Evolutionary conservation across 257 asterid genomes (phyloP).

Genomic region (Thymus mandschuricus): DNA sequence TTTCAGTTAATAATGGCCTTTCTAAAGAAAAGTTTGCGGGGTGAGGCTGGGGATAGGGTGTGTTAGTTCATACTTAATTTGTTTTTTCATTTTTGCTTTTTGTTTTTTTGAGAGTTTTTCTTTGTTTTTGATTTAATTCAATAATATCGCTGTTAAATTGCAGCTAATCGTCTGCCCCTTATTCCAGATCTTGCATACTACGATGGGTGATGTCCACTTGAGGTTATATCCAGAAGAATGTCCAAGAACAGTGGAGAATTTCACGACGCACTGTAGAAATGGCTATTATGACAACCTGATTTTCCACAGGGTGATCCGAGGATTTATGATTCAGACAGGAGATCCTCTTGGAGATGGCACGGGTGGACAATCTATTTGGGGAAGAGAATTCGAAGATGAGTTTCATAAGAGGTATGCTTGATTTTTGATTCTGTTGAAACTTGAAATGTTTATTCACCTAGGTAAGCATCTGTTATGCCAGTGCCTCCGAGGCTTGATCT

Average conservation of each 20-base stretch:
- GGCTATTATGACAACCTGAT: constrained; percentile 96
- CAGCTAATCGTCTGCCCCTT: constrained; percentile 21
- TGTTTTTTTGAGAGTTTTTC: no score
- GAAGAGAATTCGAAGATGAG: constrained; percentile 98
- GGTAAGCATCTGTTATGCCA: neutral
- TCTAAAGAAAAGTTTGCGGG: neutral
- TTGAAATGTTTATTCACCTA: neutral
- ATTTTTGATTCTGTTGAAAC: constrained; percentile 2
- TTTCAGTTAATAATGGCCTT: neutral
- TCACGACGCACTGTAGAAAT: constrained; percentile 94
- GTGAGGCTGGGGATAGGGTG: neutral
- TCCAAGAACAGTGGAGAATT: constrained; percentile 96
- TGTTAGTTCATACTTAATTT: neutral
- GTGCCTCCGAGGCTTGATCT: constrained; percentile 12
- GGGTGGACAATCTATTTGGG: constrained; percentile 99
- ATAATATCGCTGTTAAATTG: constrained; percentile 3
- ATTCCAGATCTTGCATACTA: constrained; percentile 83
- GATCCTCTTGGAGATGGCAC: constrained; percentile 99
- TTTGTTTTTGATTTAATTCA: neutral
- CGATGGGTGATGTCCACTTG: constrained; percentile 97
- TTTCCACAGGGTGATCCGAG: constrained; percentile 96
- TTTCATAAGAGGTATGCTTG: constrained; percentile 84
- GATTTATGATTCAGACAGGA: constrained; percentile 98
- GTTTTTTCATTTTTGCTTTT: neutral
- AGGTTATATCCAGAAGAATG: constrained; percentile 97